Percentiles rank a stretch among this genome's conserved stretches.
Conservation (phyloP, 2,329 filamentous ascomycete species). For the Ceratocystis eucalypticola region DNA sequence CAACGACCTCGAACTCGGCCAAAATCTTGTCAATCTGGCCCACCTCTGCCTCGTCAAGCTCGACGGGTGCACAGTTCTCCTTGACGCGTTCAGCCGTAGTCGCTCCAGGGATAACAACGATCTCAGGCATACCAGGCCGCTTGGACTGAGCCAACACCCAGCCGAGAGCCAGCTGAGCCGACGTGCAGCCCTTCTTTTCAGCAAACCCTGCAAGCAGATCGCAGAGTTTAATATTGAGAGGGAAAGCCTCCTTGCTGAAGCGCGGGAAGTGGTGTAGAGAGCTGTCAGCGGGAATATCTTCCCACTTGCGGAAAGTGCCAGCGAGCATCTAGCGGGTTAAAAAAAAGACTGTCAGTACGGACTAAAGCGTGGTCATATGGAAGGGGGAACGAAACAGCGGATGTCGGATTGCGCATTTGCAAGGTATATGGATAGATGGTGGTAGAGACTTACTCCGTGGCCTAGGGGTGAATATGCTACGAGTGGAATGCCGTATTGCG, state of each 20-base stretch:
- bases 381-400: neutral
- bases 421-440: neutral
- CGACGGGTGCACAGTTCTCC: constrained; percentile 45
- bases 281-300: constrained; percentile 44
- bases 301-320: constrained; percentile 36
- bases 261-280: constrained; percentile 36
- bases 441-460: constrained; percentile 30
- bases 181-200: constrained; percentile 43
- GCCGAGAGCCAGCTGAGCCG: constrained; percentile 51
- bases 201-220: constrained; percentile 44
- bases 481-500: constrained; percentile 52
- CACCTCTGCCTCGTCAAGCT: constrained; percentile 38
- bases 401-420: neutral
- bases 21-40: constrained; percentile 37
- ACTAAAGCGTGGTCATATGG: neutral
- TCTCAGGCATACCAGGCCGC: constrained; percentile 39
- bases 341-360: constrained; percentile 30
- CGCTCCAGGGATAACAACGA: constrained; percentile 56
- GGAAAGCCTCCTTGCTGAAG: constrained; percentile 50
- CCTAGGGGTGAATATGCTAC: constrained; percentile 62
- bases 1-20: constrained; percentile 34
- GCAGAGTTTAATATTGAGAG: constrained; percentile 50
- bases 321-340: constrained; percentile 33
- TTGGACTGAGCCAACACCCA: constrained; percentile 44
- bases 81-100: constrained; percentile 40